Evolutionary conservation across 257 asterid species (phyloP), one percentile per base, ranked within the genome.

Genomic region (Salvia hispanica): DNA sequence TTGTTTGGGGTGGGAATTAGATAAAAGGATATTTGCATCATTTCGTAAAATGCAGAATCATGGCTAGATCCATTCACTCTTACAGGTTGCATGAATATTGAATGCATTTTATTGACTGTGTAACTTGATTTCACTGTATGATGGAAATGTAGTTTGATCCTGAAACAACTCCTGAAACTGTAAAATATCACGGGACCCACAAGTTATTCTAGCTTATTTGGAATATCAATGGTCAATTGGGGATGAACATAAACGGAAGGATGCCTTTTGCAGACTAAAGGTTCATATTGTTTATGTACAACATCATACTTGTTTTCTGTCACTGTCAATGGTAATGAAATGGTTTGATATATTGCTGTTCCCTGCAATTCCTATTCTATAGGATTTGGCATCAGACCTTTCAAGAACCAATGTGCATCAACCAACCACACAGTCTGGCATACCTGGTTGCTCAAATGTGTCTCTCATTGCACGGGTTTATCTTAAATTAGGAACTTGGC

Each of bases 141-240:
- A 40, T 75, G 61, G 11, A 39, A 47, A 40, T 78, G 72, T 72
- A 91, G 99, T 94, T 91, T 74, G 99, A 94, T 83, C 97, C 99
- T 65, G 99, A 94, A 76, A 75, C 81, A 62, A 84, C 89, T 72
- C 89, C 95, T 58, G 95, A 87, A 69, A 84, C 84, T 67, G 89
- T 83, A 76, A 83, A 83, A 53, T 90, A 88, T 69, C 96, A 91
- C 70, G 97, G 96, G 93, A 91, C 70, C 99, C 99, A 74, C 96
- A 87, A 86, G 99, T 85, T 79, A 88, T 94, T 83, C 85, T 91
- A 76, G 97, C 99, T 52, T 88, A 88, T 71, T 77, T 94, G 83
- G 87, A 91, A 71, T 94, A 94, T 80, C 97, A 94, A 65, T 94
- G 97, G 96, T 94, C 99, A 66, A 94, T 85, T 64, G 99, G 99